Evolutionary conservation across 805 yeast genomes (phyloP), one percentile per base, ranked within the genome.

Genomic region (Metschnikowia borealis): DNA sequence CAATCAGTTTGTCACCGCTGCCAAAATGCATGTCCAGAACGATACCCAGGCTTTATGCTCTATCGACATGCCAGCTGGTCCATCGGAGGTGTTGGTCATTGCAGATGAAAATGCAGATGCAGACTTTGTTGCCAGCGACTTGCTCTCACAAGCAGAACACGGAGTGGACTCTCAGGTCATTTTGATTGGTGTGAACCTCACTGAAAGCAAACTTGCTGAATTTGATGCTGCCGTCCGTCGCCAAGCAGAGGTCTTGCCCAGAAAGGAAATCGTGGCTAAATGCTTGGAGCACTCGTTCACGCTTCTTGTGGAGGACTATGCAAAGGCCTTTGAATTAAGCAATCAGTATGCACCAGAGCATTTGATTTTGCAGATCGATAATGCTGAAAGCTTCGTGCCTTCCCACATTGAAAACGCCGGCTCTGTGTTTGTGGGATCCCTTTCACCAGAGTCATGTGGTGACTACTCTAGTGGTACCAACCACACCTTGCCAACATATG

Each of bases 1-100:
- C 53, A 94, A 94, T 73, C 99, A 94, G 74, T 94, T 94, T 67
- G 99, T 94, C 47, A 94, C 99, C 17, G 98, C 99, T 39, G 99
- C 99, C 39, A 94, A 94, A 77, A 94, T 94, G 99, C 75, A 86
- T 65, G 94, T 95, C 46, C 94, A 92, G 62, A 95, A 94, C 63
- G 99, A 94, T 65, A 87, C 97, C 1, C 85, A 85, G 55, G 98
- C 99, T 6, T 74, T 91, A 63, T 94, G 97, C 65, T 87, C 96
- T 15, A 94, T 94, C 59, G 99, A 94, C 69, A 92, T 94, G 98
- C 99, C 99, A 45, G 99, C 99, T 23, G 99, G 99, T 8, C 99
- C 99, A 29, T 87, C 96, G 47, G 99, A 94, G 71, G 99, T 94
- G 21, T 77, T 94, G 52, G 99, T 92, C n/a, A 76, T 94, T 60